phyloP scores from a whole-genome alignment of 441 rosid species.

The Populus trichocarpa region DNA sequence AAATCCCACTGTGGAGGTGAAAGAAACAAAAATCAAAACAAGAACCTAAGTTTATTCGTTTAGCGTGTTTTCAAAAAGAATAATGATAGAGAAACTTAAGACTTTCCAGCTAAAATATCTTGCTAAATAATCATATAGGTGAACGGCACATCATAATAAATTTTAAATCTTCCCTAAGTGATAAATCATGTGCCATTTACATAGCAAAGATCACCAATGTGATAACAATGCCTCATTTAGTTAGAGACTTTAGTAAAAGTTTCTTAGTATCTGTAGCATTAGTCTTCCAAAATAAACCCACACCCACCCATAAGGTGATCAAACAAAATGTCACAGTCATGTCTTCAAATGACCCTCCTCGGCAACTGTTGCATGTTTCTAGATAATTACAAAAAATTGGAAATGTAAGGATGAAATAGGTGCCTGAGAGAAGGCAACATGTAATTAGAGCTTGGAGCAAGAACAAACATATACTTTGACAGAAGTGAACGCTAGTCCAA shows the following conservation, averaged over 20 bases:
- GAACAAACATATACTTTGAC: background rate
- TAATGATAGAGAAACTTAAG: background rate
- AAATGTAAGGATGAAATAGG: background rate
- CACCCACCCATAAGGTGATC: background rate
- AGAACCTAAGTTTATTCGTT: background rate
- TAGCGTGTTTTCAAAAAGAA: conserved; percentile 5
- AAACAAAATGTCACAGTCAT: background rate
- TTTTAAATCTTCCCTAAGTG: background rate
- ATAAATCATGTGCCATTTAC: background rate
- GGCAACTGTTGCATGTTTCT: background rate
- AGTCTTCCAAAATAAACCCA: conserved; percentile 2
- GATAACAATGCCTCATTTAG: background rate
- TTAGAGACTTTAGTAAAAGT: background rate
- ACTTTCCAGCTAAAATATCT: background rate
- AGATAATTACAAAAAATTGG: background rate
- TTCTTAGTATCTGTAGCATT: background rate
- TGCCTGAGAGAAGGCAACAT: background rate
- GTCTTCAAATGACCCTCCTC: background rate
- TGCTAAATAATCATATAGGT: background rate
- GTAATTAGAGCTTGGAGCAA: background rate
- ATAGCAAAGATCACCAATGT: background rate
- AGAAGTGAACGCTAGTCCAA: background rate
- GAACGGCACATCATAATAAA: background rate
- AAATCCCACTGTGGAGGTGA: conserved; percentile 62
- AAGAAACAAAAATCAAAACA: conserved; percentile 15